Percentiles rank a stretch among this genome's conserved stretches.
Conservation (phyloP, 345 rosid species). For the Corchorus olitorius region DNA sequence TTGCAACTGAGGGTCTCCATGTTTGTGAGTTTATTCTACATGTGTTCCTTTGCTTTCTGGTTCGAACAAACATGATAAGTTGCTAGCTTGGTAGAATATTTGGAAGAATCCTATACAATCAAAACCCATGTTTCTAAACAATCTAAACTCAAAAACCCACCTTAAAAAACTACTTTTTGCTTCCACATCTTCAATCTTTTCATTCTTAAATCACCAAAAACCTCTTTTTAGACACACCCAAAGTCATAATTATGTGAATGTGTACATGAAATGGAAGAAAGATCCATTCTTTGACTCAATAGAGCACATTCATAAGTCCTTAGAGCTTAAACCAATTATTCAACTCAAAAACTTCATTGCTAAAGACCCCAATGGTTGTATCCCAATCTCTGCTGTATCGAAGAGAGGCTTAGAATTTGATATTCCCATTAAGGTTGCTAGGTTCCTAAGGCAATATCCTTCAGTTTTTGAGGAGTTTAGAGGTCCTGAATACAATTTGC, state of each 20-base stretch:
- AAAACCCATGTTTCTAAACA: neutral
- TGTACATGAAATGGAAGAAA: constrained; percentile 92
- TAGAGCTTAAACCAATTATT: constrained; percentile 62
- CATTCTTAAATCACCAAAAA: neutral
- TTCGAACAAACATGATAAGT: neutral
- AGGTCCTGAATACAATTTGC: constrained; percentile 68
- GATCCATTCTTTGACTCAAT: constrained; percentile 69
- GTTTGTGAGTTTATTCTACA: neutral
- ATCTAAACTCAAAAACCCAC: neutral
- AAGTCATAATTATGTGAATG: constrained; percentile 56
- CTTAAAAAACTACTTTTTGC: neutral
- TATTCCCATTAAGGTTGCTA: constrained; percentile 66
- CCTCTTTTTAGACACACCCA: constrained; percentile 32
- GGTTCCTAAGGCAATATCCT: constrained; percentile 70
- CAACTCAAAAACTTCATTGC: constrained; percentile 66
- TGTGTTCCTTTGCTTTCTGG: too few relatives aligned
- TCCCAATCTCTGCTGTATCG: constrained; percentile 75
- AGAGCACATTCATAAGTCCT: constrained; percentile 67
- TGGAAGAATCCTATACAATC: neutral
- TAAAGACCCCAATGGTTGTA: constrained; percentile 50
- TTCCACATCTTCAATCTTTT: constrained; percentile 3
- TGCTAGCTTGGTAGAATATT: neutral
- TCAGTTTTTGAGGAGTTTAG: constrained; percentile 77
- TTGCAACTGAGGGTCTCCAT: neutral
- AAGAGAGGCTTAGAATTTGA: constrained; percentile 70